Base-by-base conservation (phyloP, 352 stramenopile genomes). In the Aphanomyces astaci region DNA sequence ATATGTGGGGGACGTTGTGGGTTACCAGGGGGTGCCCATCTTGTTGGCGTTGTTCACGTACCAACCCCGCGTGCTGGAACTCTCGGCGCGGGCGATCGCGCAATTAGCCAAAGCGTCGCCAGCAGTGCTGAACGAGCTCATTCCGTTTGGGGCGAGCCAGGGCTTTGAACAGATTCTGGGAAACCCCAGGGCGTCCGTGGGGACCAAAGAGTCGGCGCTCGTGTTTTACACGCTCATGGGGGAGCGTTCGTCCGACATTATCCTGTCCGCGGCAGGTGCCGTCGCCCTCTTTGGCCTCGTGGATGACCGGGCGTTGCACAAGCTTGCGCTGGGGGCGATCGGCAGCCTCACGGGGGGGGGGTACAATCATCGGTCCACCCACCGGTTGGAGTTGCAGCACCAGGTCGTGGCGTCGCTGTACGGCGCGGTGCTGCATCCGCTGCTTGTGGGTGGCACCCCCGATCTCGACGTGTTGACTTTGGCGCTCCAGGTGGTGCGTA, bases 101-200 rank as follows among this genome's bases (percentile, higher is more conserved):
- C 62, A 22, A 7, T 25, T 68, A n/a, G 46, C 46, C 9, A 4
- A n/a, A 25, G 46, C 51, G n/a, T 40, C 30, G 7, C 33, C 33
- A 4, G 36, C 33, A 11, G 62, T 68, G 22, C 33, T 68, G n/a
- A 24, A 19, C 24, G 62, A 68, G 17, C 4, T 68, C 36, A 31
- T 68, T 36, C 28, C 28, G 51, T 68, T 68, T 45, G 62, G 62
- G 10, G 62, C 62, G 32, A 15, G 13, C 4, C 36, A 68, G n/a
- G 51, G 27, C 7, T 51, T 68, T 39, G 62, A 68, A 59, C 3
- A 11, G 3, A 51, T 51, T 5, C 22, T 68, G 10, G 25, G 22
- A 13, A 43, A 68, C 36, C 22, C n/a, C 5, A 17, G 9, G 5
- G 4, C 62, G 25, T 59, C 40, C n/a, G 4, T 22, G 9, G 15